A percentile compares a stretch with the other conserved stretches of the same genome.
Evolutionary conservation across 345 rosid species (phyloP).

Genomic region (Dipteronia dyeriana): DNA sequence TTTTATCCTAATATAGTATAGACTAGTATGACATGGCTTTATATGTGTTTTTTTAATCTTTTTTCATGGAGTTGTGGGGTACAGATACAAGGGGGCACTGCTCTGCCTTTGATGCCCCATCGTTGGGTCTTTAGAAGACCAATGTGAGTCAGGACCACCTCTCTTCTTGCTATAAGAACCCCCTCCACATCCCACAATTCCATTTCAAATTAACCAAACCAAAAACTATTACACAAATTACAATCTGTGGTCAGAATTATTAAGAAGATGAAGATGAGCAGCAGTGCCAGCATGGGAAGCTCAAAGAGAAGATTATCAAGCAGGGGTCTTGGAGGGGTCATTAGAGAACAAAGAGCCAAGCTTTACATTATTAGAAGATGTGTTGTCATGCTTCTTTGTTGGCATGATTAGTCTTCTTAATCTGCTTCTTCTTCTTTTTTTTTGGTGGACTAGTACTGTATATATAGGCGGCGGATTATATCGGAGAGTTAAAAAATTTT

Average conservation of each 20-base stretch:
- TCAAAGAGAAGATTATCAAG: constrained; percentile 71
- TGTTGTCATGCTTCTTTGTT: constrained; percentile 80
- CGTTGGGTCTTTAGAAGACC: constrained; percentile 62
- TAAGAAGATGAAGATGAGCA: constrained; percentile 58
- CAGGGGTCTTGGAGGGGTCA: constrained; percentile 66
- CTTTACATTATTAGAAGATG: constrained; percentile 86
- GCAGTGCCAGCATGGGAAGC: constrained; percentile 48
- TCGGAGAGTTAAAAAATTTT: constrained; percentile 26
- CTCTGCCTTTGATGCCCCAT: constrained; percentile 73
- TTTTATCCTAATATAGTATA: no score
- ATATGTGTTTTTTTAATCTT: not conserved
- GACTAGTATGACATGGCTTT: no score
- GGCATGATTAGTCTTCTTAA: constrained; percentile 56
- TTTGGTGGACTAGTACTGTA: constrained; percentile 37
- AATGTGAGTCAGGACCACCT: constrained; percentile 41
- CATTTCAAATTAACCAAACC: constrained; percentile 6
- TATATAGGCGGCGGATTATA: constrained; percentile 28
- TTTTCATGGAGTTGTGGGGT: constrained; percentile 21
- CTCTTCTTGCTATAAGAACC: constrained; percentile 42
- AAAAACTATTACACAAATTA: no score
- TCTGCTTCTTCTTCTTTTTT: not conserved
- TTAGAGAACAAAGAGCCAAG: constrained; percentile 79
- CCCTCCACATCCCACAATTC: constrained; percentile 19
- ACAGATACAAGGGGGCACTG: constrained; percentile 45
- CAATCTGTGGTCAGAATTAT: not conserved